A percentile compares a stretch with the other conserved stretches of the same genome.
phyloP scores from a whole-genome alignment of 2,329 filamentous ascomycete species.

The Thielaviopsis euricoi region DNA sequence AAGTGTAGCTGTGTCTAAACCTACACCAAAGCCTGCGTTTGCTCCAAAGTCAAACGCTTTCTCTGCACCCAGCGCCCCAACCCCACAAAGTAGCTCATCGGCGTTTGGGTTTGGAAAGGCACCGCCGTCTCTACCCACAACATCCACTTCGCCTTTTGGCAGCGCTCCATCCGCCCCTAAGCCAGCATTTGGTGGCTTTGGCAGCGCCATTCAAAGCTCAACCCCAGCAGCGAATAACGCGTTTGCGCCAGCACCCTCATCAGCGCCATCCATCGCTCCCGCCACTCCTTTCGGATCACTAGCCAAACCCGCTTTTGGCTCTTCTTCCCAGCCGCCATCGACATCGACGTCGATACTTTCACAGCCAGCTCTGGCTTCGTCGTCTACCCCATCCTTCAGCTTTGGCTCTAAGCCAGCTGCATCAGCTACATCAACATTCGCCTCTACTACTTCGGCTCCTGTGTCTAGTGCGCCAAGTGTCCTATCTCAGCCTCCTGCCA shows the following conservation, averaged over 20 bases:
- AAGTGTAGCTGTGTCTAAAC: slow-evolving; percentile 8
- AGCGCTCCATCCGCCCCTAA: not conserved
- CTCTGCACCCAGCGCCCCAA: not conserved
- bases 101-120: not conserved
- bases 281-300: not conserved
- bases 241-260: not conserved
- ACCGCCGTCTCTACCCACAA: not conserved
- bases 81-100: not conserved
- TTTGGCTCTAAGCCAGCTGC: slow-evolving; percentile 2
- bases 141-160: not conserved
- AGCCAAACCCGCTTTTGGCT: not conserved
- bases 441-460: not conserved
- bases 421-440: not conserved
- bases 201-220: not conserved
- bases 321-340: not conserved
- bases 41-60: not conserved
- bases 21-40: not conserved
- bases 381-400: not conserved
- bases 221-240: not conserved
- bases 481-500: not conserved
- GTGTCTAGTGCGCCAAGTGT: not conserved
- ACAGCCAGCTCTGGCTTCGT: not conserved
- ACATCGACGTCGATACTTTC: not conserved
- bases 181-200: not conserved
- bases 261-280: not conserved